Evolutionary conservation across 352 stramenopile genomes (phyloP), one percentile per base, ranked within the genome.

Genomic region (Pythium coloratum): DNA sequence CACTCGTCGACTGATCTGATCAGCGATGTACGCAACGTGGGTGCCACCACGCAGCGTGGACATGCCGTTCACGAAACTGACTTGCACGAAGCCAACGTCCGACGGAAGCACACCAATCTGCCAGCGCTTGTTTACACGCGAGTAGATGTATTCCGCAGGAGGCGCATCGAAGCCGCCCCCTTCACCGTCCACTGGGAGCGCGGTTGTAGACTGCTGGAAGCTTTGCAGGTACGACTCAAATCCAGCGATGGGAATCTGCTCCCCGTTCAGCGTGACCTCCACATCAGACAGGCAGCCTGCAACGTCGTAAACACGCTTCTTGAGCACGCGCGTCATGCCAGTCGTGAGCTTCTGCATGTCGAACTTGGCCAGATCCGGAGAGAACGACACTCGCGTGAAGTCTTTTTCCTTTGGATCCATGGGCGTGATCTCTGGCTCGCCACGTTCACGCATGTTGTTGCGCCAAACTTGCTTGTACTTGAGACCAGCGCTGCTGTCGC

Each of bases 31-130:
- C 55, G 91, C 87, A 24, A 99, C 96, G 73, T 99, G 98, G 2
- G 82, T 92, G 36, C 98, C 98, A 50, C 98, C 98, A 62, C 98
- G 98, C 20, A 90, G 88, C 18, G 98, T 99, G 30, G 86, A 97
- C 80, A 99, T 99, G 34, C 95, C 94, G 72, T 99, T 99, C 5
- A 99, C 98, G 78, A 99, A 99, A 56, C 95, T 99, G 57, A 99
- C 91, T 75, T 99, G 96, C 53, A 98, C 83, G 68, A 98, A 98
- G 50, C 90, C 87, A 10, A 96, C 88, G 59, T 98, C 94, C 0
- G 89, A 96, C 3, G 89, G 78, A 46, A 94, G 70, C 28, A 99
- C 90, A 36, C 94, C 97, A 47, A 99, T 89, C 71, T 99, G 91
- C 97, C 97, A 99, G 7, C 91, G 87, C 56, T 98, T 96, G 69